phyloP scores from a whole-genome alignment of 2,329 filamentous ascomycete genomes.

The Colletotrichum plurivorum region DNA sequence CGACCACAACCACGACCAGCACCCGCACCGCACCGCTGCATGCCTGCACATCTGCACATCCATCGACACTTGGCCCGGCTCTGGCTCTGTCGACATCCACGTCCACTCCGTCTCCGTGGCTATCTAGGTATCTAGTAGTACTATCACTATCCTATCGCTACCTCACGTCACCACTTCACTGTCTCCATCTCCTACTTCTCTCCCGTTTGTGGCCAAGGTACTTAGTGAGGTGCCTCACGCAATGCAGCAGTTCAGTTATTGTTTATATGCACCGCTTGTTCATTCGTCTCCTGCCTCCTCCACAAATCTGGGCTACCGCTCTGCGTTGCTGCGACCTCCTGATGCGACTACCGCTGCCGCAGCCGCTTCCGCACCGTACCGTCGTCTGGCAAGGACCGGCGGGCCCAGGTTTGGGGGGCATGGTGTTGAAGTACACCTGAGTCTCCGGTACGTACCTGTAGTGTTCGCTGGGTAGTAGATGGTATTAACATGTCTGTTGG shows the following conservation, averaged over 20 bases:
- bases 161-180: too few species aligned
- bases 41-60: conserved; percentile 1
- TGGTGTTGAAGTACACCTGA: not conserved
- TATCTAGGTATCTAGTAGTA: too few species aligned
- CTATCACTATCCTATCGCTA: not conserved
- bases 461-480: conserved; percentile 2
- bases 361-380: conserved; percentile 20
- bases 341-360: conserved; percentile 4
- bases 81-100: not conserved
- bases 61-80: conserved; percentile 5
- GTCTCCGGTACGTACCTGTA: conserved; percentile 1
- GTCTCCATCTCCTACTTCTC: too few species aligned
- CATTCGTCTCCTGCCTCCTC: not conserved
- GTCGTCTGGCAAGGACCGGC: conserved; percentile 3
- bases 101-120: conserved; percentile 9
- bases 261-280: too few species aligned
- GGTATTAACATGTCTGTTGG: conserved; percentile 1
- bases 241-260: too few species aligned
- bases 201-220: too few species aligned
- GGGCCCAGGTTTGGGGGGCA: not conserved
- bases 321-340: conserved; percentile 2
- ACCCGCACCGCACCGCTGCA: conserved; percentile 12
- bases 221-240: too few species aligned
- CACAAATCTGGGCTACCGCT: conserved; percentile 6
- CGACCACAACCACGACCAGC: conserved; percentile 9